Base-by-base conservation (phyloP, 2,329 filamentous ascomycete species). In the Aspergillus candidus region DNA sequence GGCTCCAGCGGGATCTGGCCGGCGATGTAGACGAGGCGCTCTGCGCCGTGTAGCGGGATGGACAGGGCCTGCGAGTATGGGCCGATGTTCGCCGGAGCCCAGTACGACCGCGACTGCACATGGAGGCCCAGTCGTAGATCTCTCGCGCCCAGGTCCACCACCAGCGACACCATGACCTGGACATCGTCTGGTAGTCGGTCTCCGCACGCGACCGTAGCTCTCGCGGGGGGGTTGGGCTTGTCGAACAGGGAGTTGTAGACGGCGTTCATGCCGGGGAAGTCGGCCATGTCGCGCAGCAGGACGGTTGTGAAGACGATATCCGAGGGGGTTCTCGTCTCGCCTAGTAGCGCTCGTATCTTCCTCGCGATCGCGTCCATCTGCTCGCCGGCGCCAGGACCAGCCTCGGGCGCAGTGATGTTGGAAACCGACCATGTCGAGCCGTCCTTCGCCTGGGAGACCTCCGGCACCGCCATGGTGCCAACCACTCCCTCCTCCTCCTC, bases 81-180 rank as follows among this genome's bases (percentile, higher is more conserved):
- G 0, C 93, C 93, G 42, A 98, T 97, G 60, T 97, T 97, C 14
- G 93, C 91, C 0, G 93, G 93, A 0, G 93, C 93, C 93, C 93
- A 98, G 73, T 97, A 97, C 10, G 88, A 94, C 32, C 87, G 76
- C 3, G 86, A 90, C 67, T 97, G 93, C 5, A 98, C 90, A 63
- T 98, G 93, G 1, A 97, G 76, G 0, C 67, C 86, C 45, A 69
- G 63, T 29, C 72, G 65, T 32, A 47, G 42, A 13, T 54, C 52
- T 33, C 56, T 57, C 22, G 49, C 35, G 5, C 61, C 61, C 15
- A 65, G 52, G 47, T 74, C 65, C n/a, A 75, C 56, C 10, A 74
- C 62, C 27, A 77, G 63, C 13, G 75, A 79, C 14, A 82, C 66
- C 49, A 91, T 76, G 12, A 86, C 77, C 47, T 82, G 75, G 40